Evolutionary conservation across 352 stramenopile genomes (phyloP).

Genomic region (Globisporangium iwayamae): DNA sequence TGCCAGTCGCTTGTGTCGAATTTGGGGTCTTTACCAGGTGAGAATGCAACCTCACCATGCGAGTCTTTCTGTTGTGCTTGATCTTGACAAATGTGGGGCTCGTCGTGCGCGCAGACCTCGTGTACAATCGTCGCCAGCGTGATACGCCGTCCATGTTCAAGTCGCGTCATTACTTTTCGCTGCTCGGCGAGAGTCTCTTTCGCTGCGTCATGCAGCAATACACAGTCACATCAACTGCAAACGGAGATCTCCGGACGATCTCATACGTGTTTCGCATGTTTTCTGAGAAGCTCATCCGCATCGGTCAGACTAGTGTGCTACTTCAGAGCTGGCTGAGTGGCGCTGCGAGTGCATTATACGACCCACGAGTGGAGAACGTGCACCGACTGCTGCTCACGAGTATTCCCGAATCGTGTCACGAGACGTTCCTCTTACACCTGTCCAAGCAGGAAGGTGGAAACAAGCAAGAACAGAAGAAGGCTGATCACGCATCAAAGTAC

Average conservation of each 20-base stretch:
- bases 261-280: slow-evolving; percentile 50
- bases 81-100: neutral
- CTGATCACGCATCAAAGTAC: slow-evolving; percentile 36
- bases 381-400: slow-evolving; percentile 37
- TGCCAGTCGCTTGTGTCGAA: slow-evolving; percentile 40
- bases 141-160: slow-evolving; percentile 44
- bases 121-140: slow-evolving; percentile 56
- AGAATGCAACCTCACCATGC: neutral
- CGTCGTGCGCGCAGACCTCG: slow-evolving; percentile 30
- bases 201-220: slow-evolving; percentile 13
- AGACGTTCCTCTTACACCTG: slow-evolving; percentile 48
- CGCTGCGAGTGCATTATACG: slow-evolving; percentile 18
- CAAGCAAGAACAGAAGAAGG: neutral
- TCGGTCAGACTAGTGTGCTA: slow-evolving; percentile 40
- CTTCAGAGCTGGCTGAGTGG: slow-evolving; percentile 45
- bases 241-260: neutral
- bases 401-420: slow-evolving; percentile 45
- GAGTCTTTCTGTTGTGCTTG: neutral
- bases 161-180: slow-evolving; percentile 38
- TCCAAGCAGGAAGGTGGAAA: slow-evolving; percentile 18
- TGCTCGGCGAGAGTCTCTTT: slow-evolving; percentile 45
- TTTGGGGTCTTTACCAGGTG: slow-evolving; percentile 48
- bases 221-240: neutral
- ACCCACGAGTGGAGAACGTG: neutral
- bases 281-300: slow-evolving; percentile 56